phyloP scores from a whole-genome alignment of 495 filamentous ascomycete genomes.

The Hypoxylon fragiforme region DNA sequence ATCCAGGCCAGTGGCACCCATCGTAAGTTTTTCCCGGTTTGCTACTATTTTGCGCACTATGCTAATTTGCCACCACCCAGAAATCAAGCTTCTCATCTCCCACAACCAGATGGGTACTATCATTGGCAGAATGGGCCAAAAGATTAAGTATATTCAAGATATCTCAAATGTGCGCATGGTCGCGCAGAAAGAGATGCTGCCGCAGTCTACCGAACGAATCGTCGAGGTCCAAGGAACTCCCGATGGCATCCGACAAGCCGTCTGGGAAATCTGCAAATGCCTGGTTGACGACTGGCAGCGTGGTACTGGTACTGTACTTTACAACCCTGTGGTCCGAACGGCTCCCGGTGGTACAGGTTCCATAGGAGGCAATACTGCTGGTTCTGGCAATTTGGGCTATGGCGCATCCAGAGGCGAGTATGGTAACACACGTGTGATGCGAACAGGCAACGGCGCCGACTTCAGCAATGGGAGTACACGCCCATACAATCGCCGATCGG shows the following conservation, averaged over 20 bases:
- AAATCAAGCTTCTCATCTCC: constrained; percentile 94
- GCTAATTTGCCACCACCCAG: constrained; percentile 51
- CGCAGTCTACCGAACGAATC: constrained; percentile 97
- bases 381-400: constrained; percentile 43
- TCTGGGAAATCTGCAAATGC: constrained; percentile 99
- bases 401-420: constrained; percentile 51
- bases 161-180: constrained; percentile 97
- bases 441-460: constrained; percentile 95
- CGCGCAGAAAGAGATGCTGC: constrained; percentile 98
- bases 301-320: constrained; percentile 92
- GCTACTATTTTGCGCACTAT: background rate
- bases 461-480: constrained; percentile 79
- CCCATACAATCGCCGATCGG: constrained; percentile 74
- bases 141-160: constrained; percentile 99
- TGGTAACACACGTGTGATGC: constrained; percentile 73
- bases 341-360: constrained; percentile 60
- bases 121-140: constrained; percentile 91
- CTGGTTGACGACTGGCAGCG: constrained; percentile 97
- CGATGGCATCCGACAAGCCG: constrained; percentile 89
- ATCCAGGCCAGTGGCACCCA: constrained; percentile 85
- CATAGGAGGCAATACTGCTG: constrained; percentile 35
- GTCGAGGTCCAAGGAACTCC: constrained; percentile 94
- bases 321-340: constrained; percentile 91
- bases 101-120: constrained; percentile 99
- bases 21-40: constrained; percentile 64